A percentile compares a stretch with the other conserved stretches of the same genome.
Evolutionary conservation across 495 filamentous ascomycete species (phyloP).

Genomic region (Endocarpon pusillum): DNA sequence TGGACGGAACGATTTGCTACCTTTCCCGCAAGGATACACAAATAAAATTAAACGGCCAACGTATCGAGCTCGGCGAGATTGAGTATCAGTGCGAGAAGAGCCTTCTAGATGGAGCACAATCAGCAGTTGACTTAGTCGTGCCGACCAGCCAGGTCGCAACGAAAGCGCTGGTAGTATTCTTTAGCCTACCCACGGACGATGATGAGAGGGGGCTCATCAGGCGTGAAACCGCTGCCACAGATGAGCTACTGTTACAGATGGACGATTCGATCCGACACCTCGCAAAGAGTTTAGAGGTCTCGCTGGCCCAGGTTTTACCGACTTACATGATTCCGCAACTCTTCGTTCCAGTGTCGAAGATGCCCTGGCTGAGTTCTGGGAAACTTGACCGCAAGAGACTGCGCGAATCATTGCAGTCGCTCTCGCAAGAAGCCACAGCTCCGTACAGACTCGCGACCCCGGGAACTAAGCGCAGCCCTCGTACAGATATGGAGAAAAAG

Average conservation of each 20-base stretch:
- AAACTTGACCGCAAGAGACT: conserved; percentile 23
- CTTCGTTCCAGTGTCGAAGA: conserved; percentile 20
- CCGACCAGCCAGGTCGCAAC: conserved; percentile 7
- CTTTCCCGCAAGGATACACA: conserved; percentile 23
- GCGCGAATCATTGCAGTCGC: conserved; percentile 2
- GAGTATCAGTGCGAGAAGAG: conserved; percentile 14
- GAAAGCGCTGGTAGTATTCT: conserved; percentile 12
- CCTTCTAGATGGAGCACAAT: conserved; percentile 1
- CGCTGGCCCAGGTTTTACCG: conserved; percentile 11
- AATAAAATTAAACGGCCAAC: conserved; percentile 26
- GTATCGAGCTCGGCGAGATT: conserved; percentile 27
- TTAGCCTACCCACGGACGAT: conserved; percentile 6
- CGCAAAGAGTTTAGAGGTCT: conserved; percentile 1
- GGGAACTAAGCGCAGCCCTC: conserved; percentile 3
- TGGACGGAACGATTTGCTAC: conserved; percentile 12
- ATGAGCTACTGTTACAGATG: background rate
- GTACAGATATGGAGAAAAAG: conserved; percentile 11
- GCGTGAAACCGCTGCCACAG: background rate
- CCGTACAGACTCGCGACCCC: background rate
- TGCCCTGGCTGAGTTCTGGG: conserved; percentile 23
- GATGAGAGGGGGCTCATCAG: background rate
- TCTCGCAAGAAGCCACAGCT: background rate
- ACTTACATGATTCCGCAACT: conserved; percentile 28
- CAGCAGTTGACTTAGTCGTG: conserved; percentile 2
- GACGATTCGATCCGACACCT: conserved; percentile 3